phyloP scores from a whole-genome alignment of 805 yeast genomes.

The Diddensiella caesifluorescens region DNA sequence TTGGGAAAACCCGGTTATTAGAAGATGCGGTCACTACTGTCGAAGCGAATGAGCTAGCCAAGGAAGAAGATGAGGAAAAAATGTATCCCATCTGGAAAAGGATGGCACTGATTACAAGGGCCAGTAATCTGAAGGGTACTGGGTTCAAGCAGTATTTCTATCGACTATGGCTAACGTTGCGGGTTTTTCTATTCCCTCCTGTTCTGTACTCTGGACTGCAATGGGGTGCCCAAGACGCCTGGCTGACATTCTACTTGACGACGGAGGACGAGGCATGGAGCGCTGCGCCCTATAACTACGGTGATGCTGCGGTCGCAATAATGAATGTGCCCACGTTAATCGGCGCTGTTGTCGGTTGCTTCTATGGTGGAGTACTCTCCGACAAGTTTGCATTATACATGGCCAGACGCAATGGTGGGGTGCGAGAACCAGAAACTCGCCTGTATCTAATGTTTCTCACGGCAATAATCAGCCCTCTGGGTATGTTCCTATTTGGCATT shows the following conservation, averaged over 20 bases:
- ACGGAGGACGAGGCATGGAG: constrained; percentile 65
- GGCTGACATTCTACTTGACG: constrained; percentile 67
- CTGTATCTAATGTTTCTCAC: constrained; percentile 46
- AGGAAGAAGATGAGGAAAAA: constrained; percentile 2
- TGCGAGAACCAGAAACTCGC: constrained; percentile 45
- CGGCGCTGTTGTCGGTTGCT: constrained; percentile 48
- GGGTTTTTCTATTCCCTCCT: constrained; percentile 40
- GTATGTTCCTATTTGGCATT: constrained; percentile 56
- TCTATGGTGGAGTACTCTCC: constrained; percentile 45
- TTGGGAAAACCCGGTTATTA: constrained; percentile 17
- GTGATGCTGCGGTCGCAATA: constrained; percentile 60
- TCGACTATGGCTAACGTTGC: constrained; percentile 44
- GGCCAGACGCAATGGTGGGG: constrained; percentile 15
- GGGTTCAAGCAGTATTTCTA: constrained; percentile 62
- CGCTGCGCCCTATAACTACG: constrained; percentile 60
- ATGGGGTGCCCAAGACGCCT: constrained; percentile 79
- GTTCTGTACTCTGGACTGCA: constrained; percentile 57
- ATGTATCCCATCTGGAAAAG: constrained; percentile 9
- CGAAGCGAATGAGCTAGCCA: constrained; percentile 5
- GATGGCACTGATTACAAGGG: constrained; percentile 34
- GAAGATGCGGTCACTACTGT: background rate
- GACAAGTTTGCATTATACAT: constrained; percentile 49
- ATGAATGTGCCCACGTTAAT: constrained; percentile 66
- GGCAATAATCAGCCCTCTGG: constrained; percentile 47
- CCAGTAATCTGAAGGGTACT: constrained; percentile 51